Evolutionary conservation across 805 yeast genomes (phyloP).

Genomic region (Kuraishia piskuri): DNA sequence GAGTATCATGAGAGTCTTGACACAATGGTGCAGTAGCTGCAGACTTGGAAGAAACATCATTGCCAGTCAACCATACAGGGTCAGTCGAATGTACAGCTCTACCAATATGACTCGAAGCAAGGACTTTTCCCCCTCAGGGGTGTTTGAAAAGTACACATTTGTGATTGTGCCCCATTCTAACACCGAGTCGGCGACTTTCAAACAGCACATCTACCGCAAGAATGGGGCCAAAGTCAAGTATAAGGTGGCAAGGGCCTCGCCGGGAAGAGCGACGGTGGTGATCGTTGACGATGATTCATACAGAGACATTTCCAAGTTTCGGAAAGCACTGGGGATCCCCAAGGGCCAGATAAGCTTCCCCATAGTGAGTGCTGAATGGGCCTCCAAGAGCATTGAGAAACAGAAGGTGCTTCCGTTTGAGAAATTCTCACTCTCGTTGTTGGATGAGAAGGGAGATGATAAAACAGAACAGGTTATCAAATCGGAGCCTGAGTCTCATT

Average conservation of each 20-base stretch:
- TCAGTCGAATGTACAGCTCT: background rate
- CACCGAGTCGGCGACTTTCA: conserved; percentile 9
- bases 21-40: too few relatives aligned
- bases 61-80: background rate
- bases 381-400: background rate
- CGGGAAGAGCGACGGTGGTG: background rate
- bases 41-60: background rate
- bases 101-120: background rate
- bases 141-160: background rate
- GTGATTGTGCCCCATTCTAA: background rate
- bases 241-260: background rate
- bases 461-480: background rate
- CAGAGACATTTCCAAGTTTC: background rate
- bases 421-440: background rate
- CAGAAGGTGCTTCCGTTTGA: background rate
- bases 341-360: conserved; percentile 1
- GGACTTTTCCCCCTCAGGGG: background rate
- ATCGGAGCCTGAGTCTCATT: too few relatives aligned
- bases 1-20: too few relatives aligned
- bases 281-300: background rate
- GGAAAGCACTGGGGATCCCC: background rate
- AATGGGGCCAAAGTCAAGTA: conserved; percentile 17
- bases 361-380: background rate
- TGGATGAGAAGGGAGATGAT: background rate
- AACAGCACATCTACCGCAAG: conserved; percentile 14